Conservation (phyloP, 345 rosid species). For the Acer saccharum region DNA sequence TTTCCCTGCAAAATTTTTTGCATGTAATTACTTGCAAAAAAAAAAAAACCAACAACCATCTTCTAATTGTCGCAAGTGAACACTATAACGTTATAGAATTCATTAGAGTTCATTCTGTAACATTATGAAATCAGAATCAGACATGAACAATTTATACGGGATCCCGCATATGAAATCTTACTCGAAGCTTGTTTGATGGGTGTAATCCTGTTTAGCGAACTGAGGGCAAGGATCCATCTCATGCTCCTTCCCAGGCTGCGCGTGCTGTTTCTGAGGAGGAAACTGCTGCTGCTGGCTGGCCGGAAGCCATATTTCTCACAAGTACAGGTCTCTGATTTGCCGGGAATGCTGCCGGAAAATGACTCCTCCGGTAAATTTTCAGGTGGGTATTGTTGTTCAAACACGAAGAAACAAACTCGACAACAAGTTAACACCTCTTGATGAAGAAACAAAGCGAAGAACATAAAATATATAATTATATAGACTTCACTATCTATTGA, state of each 20-base stretch:
- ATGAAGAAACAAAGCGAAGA: no score
- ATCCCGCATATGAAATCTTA: not conserved
- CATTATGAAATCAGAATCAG: no score
- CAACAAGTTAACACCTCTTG: no score
- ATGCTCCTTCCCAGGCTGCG: conserved; percentile 72
- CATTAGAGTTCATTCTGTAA: no score
- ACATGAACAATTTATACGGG: no score
- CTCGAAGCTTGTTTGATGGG: conserved; percentile 70
- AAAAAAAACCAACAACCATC: no score
- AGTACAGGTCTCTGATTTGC: conserved; percentile 8
- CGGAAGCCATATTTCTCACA: conserved; percentile 56
- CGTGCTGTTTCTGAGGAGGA: conserved; percentile 68
- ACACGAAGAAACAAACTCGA: not conserved
- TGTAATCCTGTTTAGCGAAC: conserved; percentile 46
- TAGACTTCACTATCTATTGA: no score
- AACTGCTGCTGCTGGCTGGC: conserved; percentile 28
- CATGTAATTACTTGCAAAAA: no score
- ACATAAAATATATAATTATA: no score
- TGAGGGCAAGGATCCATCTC: conserved; percentile 69
- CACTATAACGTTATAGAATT: no score
- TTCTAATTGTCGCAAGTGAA: no score
- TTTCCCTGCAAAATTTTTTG: conserved; percentile 46
- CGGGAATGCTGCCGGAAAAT: conserved; percentile 15
- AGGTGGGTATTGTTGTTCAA: conserved; percentile 24
- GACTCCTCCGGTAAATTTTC: not conserved